Percentiles rank a stretch among this genome's conserved stretches.
Evolutionary conservation across 2,329 filamentous ascomycete genomes (phyloP).

Genomic region (Tothia fuscella): DNA sequence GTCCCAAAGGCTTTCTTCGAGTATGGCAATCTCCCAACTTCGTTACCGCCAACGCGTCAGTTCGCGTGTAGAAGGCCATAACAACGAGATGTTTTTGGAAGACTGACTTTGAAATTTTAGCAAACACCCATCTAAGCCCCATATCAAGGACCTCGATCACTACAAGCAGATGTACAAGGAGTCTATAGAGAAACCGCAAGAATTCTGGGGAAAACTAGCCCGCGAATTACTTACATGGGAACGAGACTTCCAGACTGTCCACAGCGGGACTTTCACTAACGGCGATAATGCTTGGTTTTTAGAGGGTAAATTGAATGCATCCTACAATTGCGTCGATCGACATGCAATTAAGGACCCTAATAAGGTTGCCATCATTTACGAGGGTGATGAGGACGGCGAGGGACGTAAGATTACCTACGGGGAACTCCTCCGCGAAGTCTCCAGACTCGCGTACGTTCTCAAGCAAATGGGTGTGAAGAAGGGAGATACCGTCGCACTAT

Average conservation of each 20-base stretch:
- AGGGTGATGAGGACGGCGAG: slow-evolving; percentile 80
- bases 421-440: slow-evolving; percentile 88
- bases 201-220: slow-evolving; percentile 81
- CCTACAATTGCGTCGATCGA: slow-evolving; percentile 93
- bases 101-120: slow-evolving; percentile 26
- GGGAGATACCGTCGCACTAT: slow-evolving; percentile 93
- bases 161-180: slow-evolving; percentile 59
- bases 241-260: slow-evolving; percentile 82
- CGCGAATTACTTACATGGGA: slow-evolving; percentile 86
- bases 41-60: background rate
- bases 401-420: slow-evolving; percentile 86
- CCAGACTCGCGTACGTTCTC: slow-evolving; percentile 71
- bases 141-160: slow-evolving; percentile 47
- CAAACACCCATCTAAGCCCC: slow-evolving; percentile 49
- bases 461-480: slow-evolving; percentile 95
- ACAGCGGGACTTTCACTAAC: slow-evolving; percentile 58
- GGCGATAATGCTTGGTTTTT: slow-evolving; percentile 93
- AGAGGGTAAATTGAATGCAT: slow-evolving; percentile 87
- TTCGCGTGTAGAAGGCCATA: background rate
- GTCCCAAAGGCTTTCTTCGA: slow-evolving; percentile 9
- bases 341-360: slow-evolving; percentile 92
- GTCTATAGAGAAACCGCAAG: slow-evolving; percentile 78
- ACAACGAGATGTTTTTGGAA: background rate
- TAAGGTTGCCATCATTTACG: slow-evolving; percentile 94
- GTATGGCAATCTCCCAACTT: slow-evolving; percentile 2